Percentiles rank a stretch among this genome's conserved stretches.
Evolutionary conservation across 176 grass and related monocot species (phyloP).

Genomic region (Sorghum bicolor): DNA sequence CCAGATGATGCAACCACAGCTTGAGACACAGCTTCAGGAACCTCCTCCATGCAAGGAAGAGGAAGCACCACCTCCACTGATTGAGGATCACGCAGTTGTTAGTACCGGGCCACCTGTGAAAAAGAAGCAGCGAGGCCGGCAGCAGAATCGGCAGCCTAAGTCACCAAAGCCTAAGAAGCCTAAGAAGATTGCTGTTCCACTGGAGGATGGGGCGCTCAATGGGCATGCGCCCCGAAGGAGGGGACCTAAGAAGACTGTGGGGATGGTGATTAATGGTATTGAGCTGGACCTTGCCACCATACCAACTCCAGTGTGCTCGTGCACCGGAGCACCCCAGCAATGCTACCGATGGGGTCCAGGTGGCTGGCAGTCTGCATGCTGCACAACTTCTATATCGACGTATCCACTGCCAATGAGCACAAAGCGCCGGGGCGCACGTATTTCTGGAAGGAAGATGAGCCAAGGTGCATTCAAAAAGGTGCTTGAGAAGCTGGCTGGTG

Average conservation of each 20-base stretch:
- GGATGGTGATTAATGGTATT: constrained; percentile 81
- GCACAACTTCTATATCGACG: constrained; percentile 77
- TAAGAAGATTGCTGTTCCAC: constrained; percentile 47
- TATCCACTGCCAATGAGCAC: constrained; percentile 80
- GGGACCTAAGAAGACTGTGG: constrained; percentile 45
- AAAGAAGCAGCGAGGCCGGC: constrained; percentile 45
- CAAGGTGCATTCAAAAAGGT: constrained; percentile 96
- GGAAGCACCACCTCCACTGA: not conserved
- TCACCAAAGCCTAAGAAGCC: constrained; percentile 66
- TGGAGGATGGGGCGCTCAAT: constrained; percentile 40
- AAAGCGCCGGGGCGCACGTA: constrained; percentile 57
- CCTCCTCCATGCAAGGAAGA: constrained; percentile 49
- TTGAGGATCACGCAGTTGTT: constrained; percentile 36
- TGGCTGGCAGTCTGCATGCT: constrained; percentile 90
- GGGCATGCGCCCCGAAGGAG: constrained; percentile 30
- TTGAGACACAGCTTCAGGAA: constrained; percentile 2
- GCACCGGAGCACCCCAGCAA: constrained; percentile 65
- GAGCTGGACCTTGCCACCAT: constrained; percentile 69
- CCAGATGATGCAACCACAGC: constrained; percentile 56
- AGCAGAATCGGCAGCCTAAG: constrained; percentile 31
- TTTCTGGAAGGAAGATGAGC: constrained; percentile 89
- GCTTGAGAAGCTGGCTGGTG: constrained; percentile 72
- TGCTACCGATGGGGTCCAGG: constrained; percentile 85
- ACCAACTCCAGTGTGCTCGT: constrained; percentile 76
- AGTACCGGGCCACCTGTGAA: constrained; percentile 37